These are phyloP conservation scores for Ophiosphaerella narmari DNA, from an alignment of 2,329 filamentous ascomycete species.

Conservation along the genomic window DNA sequence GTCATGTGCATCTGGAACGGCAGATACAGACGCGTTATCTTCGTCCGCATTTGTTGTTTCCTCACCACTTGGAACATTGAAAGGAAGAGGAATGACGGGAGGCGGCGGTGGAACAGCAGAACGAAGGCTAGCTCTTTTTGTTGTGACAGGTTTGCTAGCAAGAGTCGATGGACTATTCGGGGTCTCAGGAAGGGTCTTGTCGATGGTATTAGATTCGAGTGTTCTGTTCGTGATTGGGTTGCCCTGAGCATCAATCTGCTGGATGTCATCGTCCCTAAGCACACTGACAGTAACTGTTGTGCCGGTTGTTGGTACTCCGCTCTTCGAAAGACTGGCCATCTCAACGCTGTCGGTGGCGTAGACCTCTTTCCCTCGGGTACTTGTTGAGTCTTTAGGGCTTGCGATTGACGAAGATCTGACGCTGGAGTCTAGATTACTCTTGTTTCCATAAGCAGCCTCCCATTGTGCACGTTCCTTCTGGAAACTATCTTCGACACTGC, in stretches of 20 bases:
- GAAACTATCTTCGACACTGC: slow-evolving; percentile 66
- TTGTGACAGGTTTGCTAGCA: not conserved
- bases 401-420: slow-evolving; percentile 50
- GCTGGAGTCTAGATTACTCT: slow-evolving; percentile 57
- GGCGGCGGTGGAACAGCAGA: slow-evolving; percentile 53
- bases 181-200: slow-evolving; percentile 7
- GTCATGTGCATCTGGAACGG: slow-evolving; percentile 44
- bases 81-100: slow-evolving; percentile 67
- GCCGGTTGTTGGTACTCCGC: slow-evolving; percentile 46
- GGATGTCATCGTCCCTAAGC: slow-evolving; percentile 54
- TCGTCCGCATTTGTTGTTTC: slow-evolving; percentile 53
- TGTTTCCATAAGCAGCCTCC: slow-evolving; percentile 77
- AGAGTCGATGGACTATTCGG: slow-evolving; percentile 2
- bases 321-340: slow-evolving; percentile 56
- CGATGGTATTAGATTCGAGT: not conserved
- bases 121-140: slow-evolving; percentile 24
- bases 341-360: slow-evolving; percentile 58
- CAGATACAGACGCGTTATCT: slow-evolving; percentile 62
- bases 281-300: slow-evolving; percentile 60
- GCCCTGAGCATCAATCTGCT: slow-evolving; percentile 38
- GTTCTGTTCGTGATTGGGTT: slow-evolving; percentile 26
- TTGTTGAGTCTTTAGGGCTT: slow-evolving; percentile 40
- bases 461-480: slow-evolving; percentile 68
- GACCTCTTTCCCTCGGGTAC: slow-evolving; percentile 42
- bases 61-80: slow-evolving; percentile 60